Conservation (phyloP, 176 grass and related monocot genomes). For the Cymbopogon citratus region DNA sequence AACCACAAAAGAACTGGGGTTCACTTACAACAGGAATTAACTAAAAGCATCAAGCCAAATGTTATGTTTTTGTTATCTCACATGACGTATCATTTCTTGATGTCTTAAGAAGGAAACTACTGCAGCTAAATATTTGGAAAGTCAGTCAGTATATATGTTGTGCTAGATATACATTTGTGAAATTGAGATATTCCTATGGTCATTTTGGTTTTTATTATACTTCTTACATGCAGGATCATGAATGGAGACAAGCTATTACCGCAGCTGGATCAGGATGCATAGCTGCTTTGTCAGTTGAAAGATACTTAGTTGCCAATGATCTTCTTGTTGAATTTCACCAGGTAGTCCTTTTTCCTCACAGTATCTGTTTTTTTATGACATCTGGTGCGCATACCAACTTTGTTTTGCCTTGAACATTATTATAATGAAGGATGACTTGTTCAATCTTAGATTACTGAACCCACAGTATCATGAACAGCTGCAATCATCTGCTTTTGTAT, state of each 20-base stretch:
- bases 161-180: not conserved
- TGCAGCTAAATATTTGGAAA: conserved; percentile 7
- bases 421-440: conserved; percentile 4
- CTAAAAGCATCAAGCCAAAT: too few species aligned
- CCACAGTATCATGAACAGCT: not conserved
- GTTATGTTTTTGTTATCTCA: not conserved
- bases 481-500: not conserved
- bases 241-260: conserved; percentile 98
- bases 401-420: not conserved
- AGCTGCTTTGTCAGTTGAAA: conserved; percentile 97
- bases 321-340: conserved; percentile 99
- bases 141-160: not conserved
- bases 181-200: conserved; percentile 5
- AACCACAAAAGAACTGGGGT: too few species aligned
- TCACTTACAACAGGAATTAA: too few species aligned
- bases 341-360: conserved; percentile 29
- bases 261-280: conserved; percentile 96
- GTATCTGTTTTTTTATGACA: not conserved
- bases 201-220: conserved; percentile 21
- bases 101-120: not conserved
- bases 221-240: conserved; percentile 65
- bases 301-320: conserved; percentile 81
- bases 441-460: conserved; percentile 3
- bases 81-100: not conserved
- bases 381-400: not conserved